Base-by-base conservation (phyloP, 257 asterid species). In the Solanum sparsipilum region DNA sequence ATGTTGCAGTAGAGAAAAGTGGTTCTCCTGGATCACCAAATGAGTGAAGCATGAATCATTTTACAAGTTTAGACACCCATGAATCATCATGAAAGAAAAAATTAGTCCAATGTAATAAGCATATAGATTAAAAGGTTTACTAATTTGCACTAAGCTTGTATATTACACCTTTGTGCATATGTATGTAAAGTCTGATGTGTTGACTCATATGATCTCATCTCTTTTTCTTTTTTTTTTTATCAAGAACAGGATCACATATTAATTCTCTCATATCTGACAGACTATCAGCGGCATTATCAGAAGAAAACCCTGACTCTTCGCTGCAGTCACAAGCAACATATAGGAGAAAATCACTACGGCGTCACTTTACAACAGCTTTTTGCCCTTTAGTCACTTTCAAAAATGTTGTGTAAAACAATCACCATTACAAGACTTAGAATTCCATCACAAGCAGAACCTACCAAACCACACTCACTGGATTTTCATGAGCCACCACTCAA, bases 1-100 rank as follows among this genome's bases (percentile, higher is more conserved):
- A 21, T 93, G 98, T 93, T 95, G 98, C 92, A 97, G 91, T 89
- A 95, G 83, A 52, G 99, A 95, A 89, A 97, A 94, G 91, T 95
- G 98, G 91, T 93, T 93, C 76, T 94, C 98, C 99, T 97, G 95
- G 93, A 91, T 88, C 29, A 88, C 87, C 90, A 25, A 82, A 78
- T 48, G 83, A 86, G 87, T 82, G 34, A 90, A 88, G 75, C 82
- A 44, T 6, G 48, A 73, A 75, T 74, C 70, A 78, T 60, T 48
- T 84, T 90, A 38, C 87, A 68, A 39, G 34, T 36, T 63, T 27
- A 38, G 70, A 68, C 5, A 56, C 83, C 73, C 86, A 46, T 82
- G 73, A 72, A 58, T 48, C 60, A 32, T 35, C 74, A 86, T 34
- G 83, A 46, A 60, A 25, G 13, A 56, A 29, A 65, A 34, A 38